A percentile compares a stretch with the other conserved stretches of the same genome.
Evolutionary conservation across 345 rosid species (phyloP).

Genomic region (Eutrema japonicum): DNA sequence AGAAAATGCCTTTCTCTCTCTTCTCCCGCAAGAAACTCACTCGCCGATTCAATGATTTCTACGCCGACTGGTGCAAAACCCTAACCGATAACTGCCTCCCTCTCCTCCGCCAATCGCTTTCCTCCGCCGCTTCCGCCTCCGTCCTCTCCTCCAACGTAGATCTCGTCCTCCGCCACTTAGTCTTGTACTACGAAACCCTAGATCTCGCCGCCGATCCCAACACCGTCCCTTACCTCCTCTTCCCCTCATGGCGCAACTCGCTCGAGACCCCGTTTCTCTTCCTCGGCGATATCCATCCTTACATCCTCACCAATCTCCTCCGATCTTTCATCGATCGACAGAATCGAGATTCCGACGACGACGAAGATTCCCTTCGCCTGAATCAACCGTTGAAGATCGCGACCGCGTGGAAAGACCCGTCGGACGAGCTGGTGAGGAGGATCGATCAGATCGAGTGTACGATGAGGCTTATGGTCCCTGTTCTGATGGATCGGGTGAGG

Average conservation of each 20-base stretch:
- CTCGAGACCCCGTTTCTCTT: conserved; percentile 79
- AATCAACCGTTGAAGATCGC: conserved; percentile 41
- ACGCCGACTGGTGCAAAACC: conserved; percentile 65
- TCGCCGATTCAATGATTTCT: conserved; percentile 61
- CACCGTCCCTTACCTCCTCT: conserved; percentile 66
- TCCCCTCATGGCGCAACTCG: conserved; percentile 74
- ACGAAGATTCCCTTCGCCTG: conserved; percentile 15
- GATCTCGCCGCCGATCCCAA: conserved; percentile 61
- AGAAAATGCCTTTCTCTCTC: conserved; percentile 57
- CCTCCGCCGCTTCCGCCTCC: conserved; percentile 53
- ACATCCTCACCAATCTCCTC: conserved; percentile 74
- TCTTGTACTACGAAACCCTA: conserved; percentile 74
- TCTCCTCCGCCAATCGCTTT: conserved; percentile 65
- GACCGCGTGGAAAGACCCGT: conserved; percentile 69
- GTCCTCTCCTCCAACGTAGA: conserved; percentile 59
- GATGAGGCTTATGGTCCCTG: conserved; percentile 78
- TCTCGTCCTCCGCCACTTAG: conserved; percentile 72
- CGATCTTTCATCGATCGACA: conserved; percentile 61
- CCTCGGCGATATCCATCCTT: conserved; percentile 91
- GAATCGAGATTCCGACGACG: conserved; percentile 41
- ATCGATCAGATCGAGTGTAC: conserved; percentile 85
- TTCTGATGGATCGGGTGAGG: conserved; percentile 52
- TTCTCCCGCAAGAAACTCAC: conserved; percentile 60
- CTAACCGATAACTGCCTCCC: conserved; percentile 68
- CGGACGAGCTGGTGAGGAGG: conserved; percentile 45